Evolutionary conservation across 139 green algal species (phyloP).

Genomic region (Prasinococcaceae sp.): DNA sequence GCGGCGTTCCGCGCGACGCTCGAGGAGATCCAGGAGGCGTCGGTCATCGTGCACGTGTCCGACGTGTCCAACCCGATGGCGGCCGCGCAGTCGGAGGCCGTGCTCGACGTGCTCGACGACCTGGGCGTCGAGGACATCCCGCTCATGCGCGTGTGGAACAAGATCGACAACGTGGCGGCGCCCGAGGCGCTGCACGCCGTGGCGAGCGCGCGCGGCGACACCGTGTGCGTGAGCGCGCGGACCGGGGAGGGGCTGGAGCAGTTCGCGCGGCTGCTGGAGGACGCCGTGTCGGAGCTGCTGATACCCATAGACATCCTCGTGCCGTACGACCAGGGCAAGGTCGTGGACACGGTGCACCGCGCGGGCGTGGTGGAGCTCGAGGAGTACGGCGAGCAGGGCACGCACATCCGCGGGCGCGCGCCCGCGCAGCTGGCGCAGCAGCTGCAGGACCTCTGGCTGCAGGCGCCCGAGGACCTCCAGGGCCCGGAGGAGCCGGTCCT

Average conservation of each 20-base stretch:
- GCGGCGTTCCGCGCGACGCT: slow-evolving; percentile 65
- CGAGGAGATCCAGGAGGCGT: slow-evolving; percentile 76
- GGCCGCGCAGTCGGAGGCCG: slow-evolving; percentile 51
- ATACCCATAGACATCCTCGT: slow-evolving; percentile 1
- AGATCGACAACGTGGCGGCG: slow-evolving; percentile 49
- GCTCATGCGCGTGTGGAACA: slow-evolving; percentile 85
- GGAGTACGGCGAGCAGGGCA: slow-evolving; percentile 4
- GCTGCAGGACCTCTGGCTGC: too few species aligned
- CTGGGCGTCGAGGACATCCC: slow-evolving; percentile 47
- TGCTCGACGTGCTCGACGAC: slow-evolving; percentile 57
- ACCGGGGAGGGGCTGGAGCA: slow-evolving; percentile 53
- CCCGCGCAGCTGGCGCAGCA: not conserved
- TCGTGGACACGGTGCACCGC: slow-evolving; percentile 9
- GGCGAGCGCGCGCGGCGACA: slow-evolving; percentile 20
- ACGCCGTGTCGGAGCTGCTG: not conserved
- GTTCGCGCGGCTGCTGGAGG: slow-evolving; percentile 18
- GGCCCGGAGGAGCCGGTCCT: too few species aligned
- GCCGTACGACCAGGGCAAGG: slow-evolving; percentile 4
- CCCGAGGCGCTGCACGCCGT: slow-evolving; percentile 38
- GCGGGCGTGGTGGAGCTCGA: slow-evolving; percentile 5
- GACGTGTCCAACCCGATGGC: slow-evolving; percentile 66
- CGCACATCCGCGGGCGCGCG: slow-evolving; percentile 1
- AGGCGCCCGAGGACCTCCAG: too few species aligned
- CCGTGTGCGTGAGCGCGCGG: slow-evolving; percentile 36
- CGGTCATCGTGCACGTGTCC: slow-evolving; percentile 81